phyloP scores from a whole-genome alignment of 1,284 basidiomycete species.

The Blastosporella zonata region DNA sequence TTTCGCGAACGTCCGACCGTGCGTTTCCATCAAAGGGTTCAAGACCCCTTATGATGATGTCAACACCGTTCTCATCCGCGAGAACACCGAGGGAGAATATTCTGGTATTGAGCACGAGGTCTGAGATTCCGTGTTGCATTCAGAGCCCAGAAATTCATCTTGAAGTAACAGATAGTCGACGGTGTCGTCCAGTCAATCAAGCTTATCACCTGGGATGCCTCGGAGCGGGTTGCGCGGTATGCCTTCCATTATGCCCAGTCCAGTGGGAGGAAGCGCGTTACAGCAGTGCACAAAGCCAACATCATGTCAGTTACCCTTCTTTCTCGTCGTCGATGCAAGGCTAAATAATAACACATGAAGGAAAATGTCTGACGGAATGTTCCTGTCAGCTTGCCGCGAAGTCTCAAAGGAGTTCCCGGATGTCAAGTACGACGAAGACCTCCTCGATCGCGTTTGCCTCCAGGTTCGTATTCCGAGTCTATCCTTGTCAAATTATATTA shows the following conservation, averaged over 20 bases:
- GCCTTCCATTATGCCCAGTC: conserved; percentile 97
- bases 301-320: conserved; percentile 75
- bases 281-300: conserved; percentile 99
- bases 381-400: conserved; percentile 95
- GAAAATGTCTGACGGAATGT: conserved; percentile 99
- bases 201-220: conserved; percentile 98
- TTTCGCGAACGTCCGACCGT: conserved; percentile 98
- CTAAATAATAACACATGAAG: conserved; percentile 36
- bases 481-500: conserved; percentile 7
- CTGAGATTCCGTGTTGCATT: not conserved
- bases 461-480: conserved; percentile 47
- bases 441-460: conserved; percentile 95
- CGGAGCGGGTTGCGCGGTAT: conserved; percentile 97
- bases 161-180: conserved; percentile 69
- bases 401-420: conserved; percentile 96
- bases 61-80: conserved; percentile 96
- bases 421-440: conserved; percentile 94
- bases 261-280: conserved; percentile 88
- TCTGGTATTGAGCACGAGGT: conserved; percentile 99
- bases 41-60: conserved; percentile 99
- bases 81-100: conserved; percentile 99
- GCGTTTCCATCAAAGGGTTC: conserved; percentile 93
- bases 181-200: conserved; percentile 99
- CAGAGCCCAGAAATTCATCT: not conserved
- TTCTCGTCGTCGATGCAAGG: not conserved